phyloP scores from a whole-genome alignment of 2,329 filamentous ascomycete genomes.

The Geosmithia putterillii region DNA sequence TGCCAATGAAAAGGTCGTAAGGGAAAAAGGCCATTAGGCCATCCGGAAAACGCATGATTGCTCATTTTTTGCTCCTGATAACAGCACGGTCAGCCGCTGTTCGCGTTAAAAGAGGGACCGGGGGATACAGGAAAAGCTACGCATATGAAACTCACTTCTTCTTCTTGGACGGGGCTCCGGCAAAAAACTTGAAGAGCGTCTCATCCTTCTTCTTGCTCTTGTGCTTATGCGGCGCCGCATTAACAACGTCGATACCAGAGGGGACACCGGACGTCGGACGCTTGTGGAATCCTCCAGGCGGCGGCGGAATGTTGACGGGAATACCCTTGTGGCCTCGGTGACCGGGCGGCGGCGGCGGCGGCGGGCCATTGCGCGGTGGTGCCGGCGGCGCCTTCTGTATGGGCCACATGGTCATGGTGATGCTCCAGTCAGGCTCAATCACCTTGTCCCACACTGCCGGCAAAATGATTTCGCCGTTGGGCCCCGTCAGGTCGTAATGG shows the following conservation, averaged over 20 bases:
- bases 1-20: not conserved
- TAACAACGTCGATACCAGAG: conserved; percentile 2
- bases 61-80: not conserved
- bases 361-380: not conserved
- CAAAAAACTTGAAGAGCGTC: conserved; percentile 1
- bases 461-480: conserved; percentile 72
- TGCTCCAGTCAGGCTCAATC: conserved; percentile 55
- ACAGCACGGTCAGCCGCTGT: not conserved
- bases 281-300: not conserved
- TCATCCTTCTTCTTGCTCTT: conserved; percentile 4
- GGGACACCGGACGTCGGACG: not conserved
- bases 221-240: conserved; percentile 2
- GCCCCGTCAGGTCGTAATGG: conserved; percentile 69
- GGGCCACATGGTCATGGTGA: conserved; percentile 48
- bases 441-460: conserved; percentile 70
- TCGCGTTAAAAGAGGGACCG: not conserved
- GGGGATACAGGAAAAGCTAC: not conserved
- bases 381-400: conserved; percentile 28
- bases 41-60: not conserved
- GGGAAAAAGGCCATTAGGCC: not conserved
- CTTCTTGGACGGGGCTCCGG: conserved; percentile 4
- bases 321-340: not conserved
- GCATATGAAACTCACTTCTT: conserved; percentile 4
- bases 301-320: not conserved
- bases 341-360: not conserved